Percentiles rank a stretch among this genome's conserved stretches.
Conservation (phyloP, 2,329 filamentous ascomycete genomes). For the Fusarium secorum region DNA sequence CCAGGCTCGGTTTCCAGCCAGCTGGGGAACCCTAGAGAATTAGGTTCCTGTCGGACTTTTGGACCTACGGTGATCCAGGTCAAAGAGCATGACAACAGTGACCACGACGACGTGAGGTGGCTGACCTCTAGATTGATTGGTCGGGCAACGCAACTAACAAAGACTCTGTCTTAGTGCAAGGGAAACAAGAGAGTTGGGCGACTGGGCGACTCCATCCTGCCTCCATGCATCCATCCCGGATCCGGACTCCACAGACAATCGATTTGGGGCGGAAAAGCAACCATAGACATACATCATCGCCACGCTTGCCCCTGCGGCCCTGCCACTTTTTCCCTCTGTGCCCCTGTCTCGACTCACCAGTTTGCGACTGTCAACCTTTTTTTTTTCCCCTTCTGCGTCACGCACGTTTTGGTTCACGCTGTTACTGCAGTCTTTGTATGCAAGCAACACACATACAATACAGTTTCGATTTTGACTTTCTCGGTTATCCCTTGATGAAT, state of each 20-base stretch:
- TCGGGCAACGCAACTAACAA: constrained; percentile 39
- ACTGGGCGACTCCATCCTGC: constrained; percentile 40
- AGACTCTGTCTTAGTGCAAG: constrained; percentile 37
- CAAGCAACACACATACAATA: background rate
- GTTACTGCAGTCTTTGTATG: background rate
- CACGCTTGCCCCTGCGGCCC: constrained; percentile 43
- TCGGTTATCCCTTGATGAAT: constrained; percentile 9
- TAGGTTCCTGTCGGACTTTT: constrained; percentile 30
- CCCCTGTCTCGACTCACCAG: constrained; percentile 37
- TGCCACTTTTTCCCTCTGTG: constrained; percentile 37
- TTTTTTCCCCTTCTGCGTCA: constrained; percentile 22
- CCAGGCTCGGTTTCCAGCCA: constrained; percentile 29
- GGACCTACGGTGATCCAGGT: constrained; percentile 19
- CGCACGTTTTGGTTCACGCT: constrained; percentile 10
- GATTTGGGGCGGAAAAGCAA: constrained; percentile 45
- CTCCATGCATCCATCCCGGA: constrained; percentile 45
- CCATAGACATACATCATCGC: constrained; percentile 47
- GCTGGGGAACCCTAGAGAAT: constrained; percentile 20
- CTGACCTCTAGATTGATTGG: constrained; percentile 40
- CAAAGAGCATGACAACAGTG: constrained; percentile 36
- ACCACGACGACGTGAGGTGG: constrained; percentile 35
- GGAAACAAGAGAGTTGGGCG: constrained; percentile 34
- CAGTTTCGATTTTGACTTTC: constrained; percentile 20
- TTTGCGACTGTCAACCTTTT: constrained; percentile 31
- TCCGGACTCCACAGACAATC: constrained; percentile 48